Percentiles rank a stretch among this genome's conserved stretches.
These are phyloP conservation scores for Polytrichum formosum DNA, from an alignment of 225 moss, liverwort and hornwort genomes.

Conservation along the genomic window DNA sequence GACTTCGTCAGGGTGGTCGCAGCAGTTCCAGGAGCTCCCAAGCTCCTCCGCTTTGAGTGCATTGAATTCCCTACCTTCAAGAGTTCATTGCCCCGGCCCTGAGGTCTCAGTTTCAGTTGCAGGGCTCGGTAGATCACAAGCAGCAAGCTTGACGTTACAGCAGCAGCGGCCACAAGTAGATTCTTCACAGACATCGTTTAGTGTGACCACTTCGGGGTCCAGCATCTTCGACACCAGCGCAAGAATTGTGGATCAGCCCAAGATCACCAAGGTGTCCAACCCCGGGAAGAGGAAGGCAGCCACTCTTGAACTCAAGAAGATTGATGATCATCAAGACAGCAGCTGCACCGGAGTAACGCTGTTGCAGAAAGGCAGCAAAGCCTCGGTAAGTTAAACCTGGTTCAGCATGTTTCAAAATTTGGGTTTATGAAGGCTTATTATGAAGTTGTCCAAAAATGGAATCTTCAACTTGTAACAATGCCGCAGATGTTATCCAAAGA, in stretches of 20 bases:
- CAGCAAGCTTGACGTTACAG: neutral
- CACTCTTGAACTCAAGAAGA: neutral
- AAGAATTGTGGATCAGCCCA: neutral
- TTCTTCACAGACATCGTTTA: neutral
- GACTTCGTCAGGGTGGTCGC: neutral
- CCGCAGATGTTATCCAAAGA: no score
- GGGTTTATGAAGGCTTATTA: no score
- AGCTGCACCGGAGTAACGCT: neutral
- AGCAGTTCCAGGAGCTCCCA: neutral
- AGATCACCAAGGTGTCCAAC: neutral
- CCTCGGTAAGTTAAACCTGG: no score
- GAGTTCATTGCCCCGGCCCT: neutral
- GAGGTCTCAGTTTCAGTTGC: neutral
- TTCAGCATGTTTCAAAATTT: no score
- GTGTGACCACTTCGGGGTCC: neutral
- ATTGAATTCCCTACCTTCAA: conserved; percentile 1
- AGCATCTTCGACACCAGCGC: conserved; percentile 1
- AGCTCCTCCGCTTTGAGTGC: neutral
- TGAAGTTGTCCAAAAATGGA: no score
- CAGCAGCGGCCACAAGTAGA: neutral
- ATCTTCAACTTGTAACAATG: no score
- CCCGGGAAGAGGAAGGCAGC: neutral
- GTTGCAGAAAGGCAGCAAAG: no score
- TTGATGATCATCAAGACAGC: neutral
- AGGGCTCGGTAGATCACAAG: no score